phyloP scores from a whole-genome alignment of 192 early-diverging fungal species.

The Backusella australiensis region DNA sequence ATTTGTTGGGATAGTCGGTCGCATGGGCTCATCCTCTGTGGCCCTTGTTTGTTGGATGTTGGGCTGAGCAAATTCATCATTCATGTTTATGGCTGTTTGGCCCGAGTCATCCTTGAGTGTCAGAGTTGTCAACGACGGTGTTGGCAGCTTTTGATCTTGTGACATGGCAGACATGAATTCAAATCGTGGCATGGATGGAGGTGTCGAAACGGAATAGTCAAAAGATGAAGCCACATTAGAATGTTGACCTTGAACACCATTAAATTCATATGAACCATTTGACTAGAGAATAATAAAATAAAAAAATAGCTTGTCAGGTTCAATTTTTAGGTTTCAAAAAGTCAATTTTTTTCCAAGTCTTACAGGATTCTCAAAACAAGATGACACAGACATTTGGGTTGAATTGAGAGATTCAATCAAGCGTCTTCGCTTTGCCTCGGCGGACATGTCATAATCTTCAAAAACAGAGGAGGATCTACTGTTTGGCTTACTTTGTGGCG shows the following conservation, averaged over 20 bases:
- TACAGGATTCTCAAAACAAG: neutral
- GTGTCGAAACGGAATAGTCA: neutral
- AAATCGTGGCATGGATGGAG: neutral
- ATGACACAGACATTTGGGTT: neutral
- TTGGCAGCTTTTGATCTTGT: neutral
- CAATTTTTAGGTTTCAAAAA: neutral
- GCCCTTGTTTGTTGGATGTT: neutral
- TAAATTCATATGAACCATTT: neutral
- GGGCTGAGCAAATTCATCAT: neutral
- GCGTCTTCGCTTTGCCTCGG: neutral
- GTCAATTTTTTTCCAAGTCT: neutral
- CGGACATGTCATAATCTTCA: neutral
- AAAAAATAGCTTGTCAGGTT: neutral
- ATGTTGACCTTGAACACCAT: neutral
- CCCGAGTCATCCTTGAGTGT: neutral
- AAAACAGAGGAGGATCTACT: slow-evolving; percentile 1
- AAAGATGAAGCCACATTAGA: neutral
- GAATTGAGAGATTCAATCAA: neutral
- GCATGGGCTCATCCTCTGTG: neutral
- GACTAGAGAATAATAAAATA: neutral
- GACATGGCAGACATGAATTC: neutral
- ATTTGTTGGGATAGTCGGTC: neutral
- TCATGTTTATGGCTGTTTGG: neutral
- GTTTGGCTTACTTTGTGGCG: neutral
- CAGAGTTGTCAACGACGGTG: neutral